Base-by-base conservation (phyloP, 2,329 filamentous ascomycete genomes). In the Trichoderma polysporum region DNA sequence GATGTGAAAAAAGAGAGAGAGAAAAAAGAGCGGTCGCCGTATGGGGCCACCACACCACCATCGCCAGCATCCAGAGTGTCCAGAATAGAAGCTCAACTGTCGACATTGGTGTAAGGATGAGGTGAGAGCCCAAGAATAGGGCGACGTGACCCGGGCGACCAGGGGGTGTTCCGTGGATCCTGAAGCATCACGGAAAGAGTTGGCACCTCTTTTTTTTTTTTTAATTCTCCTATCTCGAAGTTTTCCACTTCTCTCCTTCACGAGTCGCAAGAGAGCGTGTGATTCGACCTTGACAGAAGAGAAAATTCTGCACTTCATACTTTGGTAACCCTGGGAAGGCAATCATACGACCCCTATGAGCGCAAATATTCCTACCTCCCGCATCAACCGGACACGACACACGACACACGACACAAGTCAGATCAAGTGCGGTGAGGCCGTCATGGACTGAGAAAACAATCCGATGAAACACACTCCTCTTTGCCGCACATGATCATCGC, bases 21-120 rank as follows among this genome's bases (percentile, higher is more conserved):
- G n/a, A 49, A 10, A 35, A 35, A 50, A 10, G 31, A 35, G 50
- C 50, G 50, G 37, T 35, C 60, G 60, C 50, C 39, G 54, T 5
- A 64, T 64, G 50, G 60, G 39, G 50, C 60, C 50, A 56, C 60
- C 60, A 64, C 60, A 64, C 60, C 60, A 45, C 56, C 60, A 64
- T 15, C 49, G 39, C 50, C 37, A 41, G 27, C 39, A 47, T 19
- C 52, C 12, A 50, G 29, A 61, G 45, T 22, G 45, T 61, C 33
- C 39, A 47, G 31, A 39, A 12, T 27, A 35, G 17, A 35, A 29
- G 27, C 29, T 33, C 49, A 25, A 27, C 60, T 64, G 60, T 56
- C 60, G 60, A 64, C 60, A 54, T 64, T 64, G 50, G 39, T 53
- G 60, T 33, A 45, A 47, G 50, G 35, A 64, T 64, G 60, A 64